These are phyloP conservation scores for Pythium coloratum DNA, from an alignment of 352 stramenopile species.

Conservation along the genomic window DNA sequence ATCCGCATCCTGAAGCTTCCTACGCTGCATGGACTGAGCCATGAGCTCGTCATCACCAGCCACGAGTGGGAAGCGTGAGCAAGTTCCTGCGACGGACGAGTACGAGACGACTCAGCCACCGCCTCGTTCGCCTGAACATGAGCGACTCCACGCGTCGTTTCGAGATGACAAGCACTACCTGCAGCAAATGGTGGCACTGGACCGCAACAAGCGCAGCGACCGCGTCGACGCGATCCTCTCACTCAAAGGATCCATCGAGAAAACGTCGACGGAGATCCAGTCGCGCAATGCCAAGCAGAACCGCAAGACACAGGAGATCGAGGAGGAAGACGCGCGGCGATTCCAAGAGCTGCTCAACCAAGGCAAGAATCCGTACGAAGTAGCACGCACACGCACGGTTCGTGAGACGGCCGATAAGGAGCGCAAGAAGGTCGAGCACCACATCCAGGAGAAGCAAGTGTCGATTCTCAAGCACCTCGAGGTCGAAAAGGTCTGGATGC, in stretches of 20 bases:
- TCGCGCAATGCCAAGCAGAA: constrained; percentile 42
- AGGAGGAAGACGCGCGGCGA: constrained; percentile 32
- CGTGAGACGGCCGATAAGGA: constrained; percentile 36
- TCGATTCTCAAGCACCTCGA: constrained; percentile 55
- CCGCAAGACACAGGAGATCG: constrained; percentile 29
- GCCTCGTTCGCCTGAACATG: constrained; percentile 33
- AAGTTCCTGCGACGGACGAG: not conserved
- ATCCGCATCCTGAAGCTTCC: too few species aligned
- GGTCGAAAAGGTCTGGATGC: constrained; percentile 42
- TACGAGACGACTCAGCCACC: not conserved
- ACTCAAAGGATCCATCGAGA: constrained; percentile 60
- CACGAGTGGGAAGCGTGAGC: not conserved
- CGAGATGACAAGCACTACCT: constrained; percentile 49
- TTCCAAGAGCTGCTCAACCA: constrained; percentile 63
- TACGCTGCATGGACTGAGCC: not conserved
- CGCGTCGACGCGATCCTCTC: constrained; percentile 56
- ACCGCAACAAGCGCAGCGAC: constrained; percentile 30
- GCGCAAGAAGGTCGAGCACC: constrained; percentile 39
- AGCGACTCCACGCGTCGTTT: constrained; percentile 55
- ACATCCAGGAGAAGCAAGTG: constrained; percentile 54
- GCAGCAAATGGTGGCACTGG: constrained; percentile 38
- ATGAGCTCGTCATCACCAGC: not conserved
- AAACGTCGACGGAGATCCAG: constrained; percentile 43
- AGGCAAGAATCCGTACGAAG: constrained; percentile 80
- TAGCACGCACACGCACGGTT: constrained; percentile 49